Evolutionary conservation across 805 yeast genomes (phyloP).

Genomic region (Ogataea pilisensis): DNA sequence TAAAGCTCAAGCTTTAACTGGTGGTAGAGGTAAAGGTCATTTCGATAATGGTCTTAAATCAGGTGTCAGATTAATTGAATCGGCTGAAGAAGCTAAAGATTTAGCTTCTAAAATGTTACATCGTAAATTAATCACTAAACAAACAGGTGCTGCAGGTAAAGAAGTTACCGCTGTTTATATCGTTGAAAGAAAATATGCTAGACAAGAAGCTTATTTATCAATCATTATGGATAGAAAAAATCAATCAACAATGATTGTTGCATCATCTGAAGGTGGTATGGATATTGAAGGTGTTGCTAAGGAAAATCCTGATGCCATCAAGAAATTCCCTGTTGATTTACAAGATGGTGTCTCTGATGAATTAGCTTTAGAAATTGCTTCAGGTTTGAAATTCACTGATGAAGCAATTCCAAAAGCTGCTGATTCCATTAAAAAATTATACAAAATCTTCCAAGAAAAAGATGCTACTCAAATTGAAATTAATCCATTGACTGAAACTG

Average conservation of each 20-base stretch:
- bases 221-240: conserved; percentile 91
- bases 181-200: conserved; percentile 90
- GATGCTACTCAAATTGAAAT: conserved; percentile 99
- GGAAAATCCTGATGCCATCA: conserved; percentile 85
- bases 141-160: conserved; percentile 96
- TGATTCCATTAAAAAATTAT: conserved; percentile 77
- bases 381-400: conserved; percentile 73
- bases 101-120: conserved; percentile 85
- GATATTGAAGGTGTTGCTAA: conserved; percentile 98
- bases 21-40: conserved; percentile 99
- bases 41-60: conserved; percentile 94
- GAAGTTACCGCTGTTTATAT: conserved; percentile 94
- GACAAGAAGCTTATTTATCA: conserved; percentile 93
- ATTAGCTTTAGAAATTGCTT: conserved; percentile 73
- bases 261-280: conserved; percentile 99
- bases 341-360: conserved; percentile 75
- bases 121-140: conserved; percentile 94
- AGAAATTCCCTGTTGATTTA: conserved; percentile 76
- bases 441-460: conserved; percentile 81
- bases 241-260: conserved; percentile 89
- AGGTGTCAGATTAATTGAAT: conserved; percentile 86
- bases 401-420: conserved; percentile 85
- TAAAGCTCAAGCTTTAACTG: conserved; percentile 98
- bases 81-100: conserved; percentile 82
- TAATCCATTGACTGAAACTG: conserved; percentile 94